phyloP scores from a whole-genome alignment of 2,329 filamentous ascomycete species.

The Orbilia brochopaga region DNA sequence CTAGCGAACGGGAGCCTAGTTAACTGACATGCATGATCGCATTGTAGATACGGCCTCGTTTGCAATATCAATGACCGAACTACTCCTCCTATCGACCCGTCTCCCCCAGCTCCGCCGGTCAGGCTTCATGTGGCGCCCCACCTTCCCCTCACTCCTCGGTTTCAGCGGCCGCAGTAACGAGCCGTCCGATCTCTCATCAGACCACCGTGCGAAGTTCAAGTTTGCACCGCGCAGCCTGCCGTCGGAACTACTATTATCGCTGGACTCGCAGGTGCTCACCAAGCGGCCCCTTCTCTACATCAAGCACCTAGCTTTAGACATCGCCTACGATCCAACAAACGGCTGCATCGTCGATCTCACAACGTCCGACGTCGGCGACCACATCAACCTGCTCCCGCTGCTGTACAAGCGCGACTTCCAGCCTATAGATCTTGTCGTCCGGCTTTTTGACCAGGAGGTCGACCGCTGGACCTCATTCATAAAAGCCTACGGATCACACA shows the following conservation, averaged over 20 bases:
- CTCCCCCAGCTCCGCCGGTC: slow-evolving; percentile 40
- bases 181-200: slow-evolving; percentile 33
- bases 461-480: slow-evolving; percentile 42
- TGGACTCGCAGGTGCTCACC: slow-evolving; percentile 39
- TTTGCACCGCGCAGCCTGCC: slow-evolving; percentile 32
- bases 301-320: slow-evolving; percentile 39
- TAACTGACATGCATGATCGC: background rate
- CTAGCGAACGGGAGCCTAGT: background rate
- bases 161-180: slow-evolving; percentile 17
- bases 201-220: slow-evolving; percentile 45
- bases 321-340: slow-evolving; percentile 20
- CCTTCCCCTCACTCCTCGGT: slow-evolving; percentile 29
- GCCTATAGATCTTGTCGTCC: slow-evolving; percentile 42
- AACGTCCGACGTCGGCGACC: slow-evolving; percentile 43
- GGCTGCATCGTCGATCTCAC: slow-evolving; percentile 45
- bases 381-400: slow-evolving; percentile 37
- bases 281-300: slow-evolving; percentile 42
- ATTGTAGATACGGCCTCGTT: slow-evolving; percentile 42
- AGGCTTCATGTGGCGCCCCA: slow-evolving; percentile 48
- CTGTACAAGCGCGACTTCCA: slow-evolving; percentile 48
- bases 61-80: slow-evolving; percentile 50
- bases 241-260: slow-evolving; percentile 29
- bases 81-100: slow-evolving; percentile 44
- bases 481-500: slow-evolving; percentile 41
- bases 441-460: slow-evolving; percentile 46